phyloP scores from a whole-genome alignment of 179 eudicot species.

The Silene noctiflora region DNA sequence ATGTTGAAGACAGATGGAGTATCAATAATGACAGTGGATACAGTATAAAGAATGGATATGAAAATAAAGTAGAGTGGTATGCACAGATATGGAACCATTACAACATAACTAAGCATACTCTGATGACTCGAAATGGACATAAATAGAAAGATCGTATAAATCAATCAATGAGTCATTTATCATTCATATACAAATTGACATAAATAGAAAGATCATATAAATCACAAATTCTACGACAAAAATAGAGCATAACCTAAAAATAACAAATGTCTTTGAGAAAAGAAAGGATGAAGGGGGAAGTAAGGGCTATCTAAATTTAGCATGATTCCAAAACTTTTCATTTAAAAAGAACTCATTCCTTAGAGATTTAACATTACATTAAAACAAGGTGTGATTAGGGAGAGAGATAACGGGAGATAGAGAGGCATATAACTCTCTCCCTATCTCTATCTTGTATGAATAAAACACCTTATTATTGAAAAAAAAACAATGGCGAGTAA shows the following conservation, averaged over 20 bases:
- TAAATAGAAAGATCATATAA: not conserved
- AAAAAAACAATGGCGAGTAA: conserved; percentile 27
- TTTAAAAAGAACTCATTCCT: not conserved
- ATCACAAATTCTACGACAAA: not conserved
- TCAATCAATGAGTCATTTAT: no score
- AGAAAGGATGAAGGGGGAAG: conserved; percentile 26
- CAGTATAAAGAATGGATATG: no score
- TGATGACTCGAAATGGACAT: no score
- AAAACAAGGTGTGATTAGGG: not conserved
- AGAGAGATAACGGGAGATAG: conserved; percentile 12
- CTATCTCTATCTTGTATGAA: conserved; percentile 7
- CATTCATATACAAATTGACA: not conserved
- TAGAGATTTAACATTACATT: not conserved
- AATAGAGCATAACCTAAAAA: conserved; percentile 25
- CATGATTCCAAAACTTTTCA: not conserved
- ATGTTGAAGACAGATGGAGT: no score
- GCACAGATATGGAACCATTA: no score
- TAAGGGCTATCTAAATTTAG: not conserved
- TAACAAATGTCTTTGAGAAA: conserved; percentile 64
- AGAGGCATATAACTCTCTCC: conserved; percentile 1
- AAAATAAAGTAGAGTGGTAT: no score
- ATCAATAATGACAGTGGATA: no score
- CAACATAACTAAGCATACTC: no score
- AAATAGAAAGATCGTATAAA: no score
- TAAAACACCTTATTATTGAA: not conserved